Evolutionary conservation across 768 basidiomycete species (phyloP).

Genomic region (Boletus pseudo-olivaceus): DNA sequence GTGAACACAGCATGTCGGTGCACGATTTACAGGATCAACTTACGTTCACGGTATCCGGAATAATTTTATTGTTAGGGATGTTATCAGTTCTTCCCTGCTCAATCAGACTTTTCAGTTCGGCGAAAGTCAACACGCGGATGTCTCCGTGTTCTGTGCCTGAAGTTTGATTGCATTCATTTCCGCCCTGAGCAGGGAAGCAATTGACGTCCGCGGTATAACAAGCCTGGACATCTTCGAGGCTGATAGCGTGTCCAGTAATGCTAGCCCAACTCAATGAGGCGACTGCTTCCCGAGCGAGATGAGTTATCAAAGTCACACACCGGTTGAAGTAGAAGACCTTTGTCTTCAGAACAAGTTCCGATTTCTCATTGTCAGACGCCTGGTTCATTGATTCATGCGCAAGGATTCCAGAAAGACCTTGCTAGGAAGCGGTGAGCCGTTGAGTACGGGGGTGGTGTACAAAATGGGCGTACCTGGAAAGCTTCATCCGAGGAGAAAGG

Average conservation of each 20-base stretch:
- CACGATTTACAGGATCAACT: conserved; percentile 19
- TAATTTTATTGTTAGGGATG: conserved; percentile 76
- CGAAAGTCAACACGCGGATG: conserved; percentile 54
- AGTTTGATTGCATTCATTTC: conserved; percentile 18
- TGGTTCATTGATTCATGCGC: conserved; percentile 37
- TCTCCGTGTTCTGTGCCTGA: conserved; percentile 24
- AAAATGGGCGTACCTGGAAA: conserved; percentile 51
- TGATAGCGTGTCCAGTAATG: conserved; percentile 27
- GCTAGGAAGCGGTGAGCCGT: conserved; percentile 36
- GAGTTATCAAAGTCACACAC: conserved; percentile 29
- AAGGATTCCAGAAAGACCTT: conserved; percentile 61
- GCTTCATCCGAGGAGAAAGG: conserved; percentile 54
- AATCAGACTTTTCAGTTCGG: conserved; percentile 67
- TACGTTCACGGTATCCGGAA: conserved; percentile 67
- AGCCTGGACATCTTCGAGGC: conserved; percentile 26
- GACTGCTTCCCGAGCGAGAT: conserved; percentile 26
- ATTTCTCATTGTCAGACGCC: conserved; percentile 37
- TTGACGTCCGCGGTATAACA: conserved; percentile 10
- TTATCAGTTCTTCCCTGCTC: conserved; percentile 66
- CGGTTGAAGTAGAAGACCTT: conserved; percentile 73
- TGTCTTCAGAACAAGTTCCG: conserved; percentile 49
- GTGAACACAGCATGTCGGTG: background rate
- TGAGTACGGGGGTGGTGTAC: background rate
- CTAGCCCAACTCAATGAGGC: conserved; percentile 28
- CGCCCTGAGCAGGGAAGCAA: conserved; percentile 12